Evolutionary conservation across 306 rosid species (phyloP).

Genomic region (Cercis canadensis): DNA sequence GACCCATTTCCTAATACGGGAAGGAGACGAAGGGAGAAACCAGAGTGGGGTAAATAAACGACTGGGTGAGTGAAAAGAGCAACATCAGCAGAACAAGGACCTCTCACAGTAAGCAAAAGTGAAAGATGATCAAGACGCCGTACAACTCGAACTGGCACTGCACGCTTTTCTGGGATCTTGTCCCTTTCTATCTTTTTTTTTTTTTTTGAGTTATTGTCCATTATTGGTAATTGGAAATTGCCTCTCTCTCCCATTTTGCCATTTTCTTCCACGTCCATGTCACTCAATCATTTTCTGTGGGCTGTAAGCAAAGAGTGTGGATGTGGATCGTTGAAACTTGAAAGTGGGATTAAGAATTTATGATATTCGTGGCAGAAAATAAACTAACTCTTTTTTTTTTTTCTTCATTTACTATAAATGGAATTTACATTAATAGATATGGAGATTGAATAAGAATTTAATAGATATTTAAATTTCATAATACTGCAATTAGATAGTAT

Average conservation of each 20-base stretch:
- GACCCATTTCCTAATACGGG: conserved; percentile 28
- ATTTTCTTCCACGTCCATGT: not conserved
- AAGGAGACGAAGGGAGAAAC: not conserved
- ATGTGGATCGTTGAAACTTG: not conserved
- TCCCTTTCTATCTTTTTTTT: conserved; percentile 51
- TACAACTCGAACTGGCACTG: conserved; percentile 34
- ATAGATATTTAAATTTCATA: too few relatives aligned
- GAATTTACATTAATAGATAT: too few relatives aligned
- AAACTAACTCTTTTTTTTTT: not conserved
- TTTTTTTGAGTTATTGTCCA: conserved; percentile 1
- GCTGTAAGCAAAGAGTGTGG: not conserved
- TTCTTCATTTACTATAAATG: too few relatives aligned
- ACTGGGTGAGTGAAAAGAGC: conserved; percentile 15
- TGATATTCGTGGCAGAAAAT: not conserved
- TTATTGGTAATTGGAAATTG: too few relatives aligned
- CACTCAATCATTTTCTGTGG: not conserved
- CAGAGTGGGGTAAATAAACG: not conserved
- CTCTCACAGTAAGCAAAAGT: not conserved
- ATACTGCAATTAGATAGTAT: too few relatives aligned
- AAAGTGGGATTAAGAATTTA: not conserved
- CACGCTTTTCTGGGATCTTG: conserved; percentile 62
- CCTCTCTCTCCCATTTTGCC: not conserved
- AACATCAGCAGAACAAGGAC: not conserved
- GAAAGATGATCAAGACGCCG: conserved; percentile 20
- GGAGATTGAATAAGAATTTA: not conserved